Base-by-base conservation (phyloP, 306 rosid genomes). In the Inga leiocalycina region DNA sequence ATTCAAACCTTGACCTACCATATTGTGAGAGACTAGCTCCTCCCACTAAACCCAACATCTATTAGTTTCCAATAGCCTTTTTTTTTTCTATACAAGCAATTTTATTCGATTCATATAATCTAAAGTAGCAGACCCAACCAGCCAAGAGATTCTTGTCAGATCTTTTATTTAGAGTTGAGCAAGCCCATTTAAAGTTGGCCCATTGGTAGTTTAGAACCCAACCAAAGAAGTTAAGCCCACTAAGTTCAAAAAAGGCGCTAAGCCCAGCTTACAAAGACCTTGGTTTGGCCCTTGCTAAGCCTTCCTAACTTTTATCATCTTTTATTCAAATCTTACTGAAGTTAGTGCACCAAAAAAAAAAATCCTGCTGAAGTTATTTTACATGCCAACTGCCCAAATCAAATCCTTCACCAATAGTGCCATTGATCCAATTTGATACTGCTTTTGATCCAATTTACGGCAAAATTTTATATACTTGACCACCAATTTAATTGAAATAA, bases 1-100 rank as follows among this genome's bases (percentile, higher is more conserved):
- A 39, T 39, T 6, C 0, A 6, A 6, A 39, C 43, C 0, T 39
- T 39, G 1, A 6, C 6, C 6, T 5, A 39, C 6, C 8, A 37
- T 0, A 3, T 37, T 37, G 1, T 4, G 6, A 37, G 39, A 1
- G 6, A 37, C 6, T 37, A 37, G 0, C 1, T 2, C 39, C 1
- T 37, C 5, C 8, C 4, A 37, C 7, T 37, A 37, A 35, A 5
- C 5, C 7, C 0, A 5, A 5, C 1, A 37, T 37, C 7, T 1
- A 0, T 37, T 37, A 1, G 41, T 37, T 37, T 37, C 3, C 37
- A 35, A 35, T 3, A 5, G 4, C 30, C 30, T 27, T 27, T 27
- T 27, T 27, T 27, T 27, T 27, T 27, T 27, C 1, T 27, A 27
- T 27, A 27, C 30, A 27, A 27, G 30, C 30, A 27, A 27, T 27